Conservation (phyloP, 2,329 filamentous ascomycete genomes). For the Nectriaceae sp. region DNA sequence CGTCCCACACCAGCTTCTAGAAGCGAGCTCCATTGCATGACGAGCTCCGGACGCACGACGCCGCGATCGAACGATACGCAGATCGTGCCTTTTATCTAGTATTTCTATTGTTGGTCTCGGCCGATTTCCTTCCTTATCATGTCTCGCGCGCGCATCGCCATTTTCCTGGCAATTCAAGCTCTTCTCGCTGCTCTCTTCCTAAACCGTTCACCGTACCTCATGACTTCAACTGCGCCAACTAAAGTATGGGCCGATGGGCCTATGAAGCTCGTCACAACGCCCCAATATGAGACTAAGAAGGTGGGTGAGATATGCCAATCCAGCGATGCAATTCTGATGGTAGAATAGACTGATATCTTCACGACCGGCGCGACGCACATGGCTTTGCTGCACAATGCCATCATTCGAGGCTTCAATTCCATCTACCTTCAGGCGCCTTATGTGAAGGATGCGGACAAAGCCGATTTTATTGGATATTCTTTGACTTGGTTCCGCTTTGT, state of each 20-base stretch:
- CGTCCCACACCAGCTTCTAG: slow-evolving; percentile 9
- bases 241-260: slow-evolving; percentile 55
- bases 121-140: slow-evolving; percentile 14
- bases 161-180: slow-evolving; percentile 31
- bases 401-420: slow-evolving; percentile 65
- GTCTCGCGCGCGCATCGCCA: slow-evolving; percentile 18
- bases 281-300: slow-evolving; percentile 54
- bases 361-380: slow-evolving; percentile 62
- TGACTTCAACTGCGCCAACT: slow-evolving; percentile 32
- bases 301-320: slow-evolving; percentile 29
- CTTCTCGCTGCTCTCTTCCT: slow-evolving; percentile 35
- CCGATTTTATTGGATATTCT: slow-evolving; percentile 59
- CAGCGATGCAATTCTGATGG: neutral
- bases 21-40: neutral
- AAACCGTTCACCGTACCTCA: slow-evolving; percentile 38
- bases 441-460: slow-evolving; percentile 51
- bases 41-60: slow-evolving; percentile 5
- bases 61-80: slow-evolving; percentile 11
- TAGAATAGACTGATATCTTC: slow-evolving; percentile 56
- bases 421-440: slow-evolving; percentile 62
- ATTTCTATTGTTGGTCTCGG: neutral
- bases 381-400: slow-evolving; percentile 61
- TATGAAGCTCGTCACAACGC: slow-evolving; percentile 55
- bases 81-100: neutral
- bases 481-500: slow-evolving; percentile 62